Percentiles rank a stretch among this genome's conserved stretches.
phyloP scores from a whole-genome alignment of 257 asterid genomes.

The Scutellaria baicalensis region DNA sequence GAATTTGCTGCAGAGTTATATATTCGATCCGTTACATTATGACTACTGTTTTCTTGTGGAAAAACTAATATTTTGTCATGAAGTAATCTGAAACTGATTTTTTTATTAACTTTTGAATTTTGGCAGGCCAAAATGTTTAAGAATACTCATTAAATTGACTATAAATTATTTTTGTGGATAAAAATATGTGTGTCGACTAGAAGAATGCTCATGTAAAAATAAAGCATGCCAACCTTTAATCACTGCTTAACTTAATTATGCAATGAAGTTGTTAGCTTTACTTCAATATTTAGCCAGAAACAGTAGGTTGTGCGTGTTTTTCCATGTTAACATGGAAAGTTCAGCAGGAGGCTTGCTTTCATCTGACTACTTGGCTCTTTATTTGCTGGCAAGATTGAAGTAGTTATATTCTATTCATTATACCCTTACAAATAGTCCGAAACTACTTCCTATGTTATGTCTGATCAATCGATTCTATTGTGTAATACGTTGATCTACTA shows the following conservation, averaged over 20 bases:
- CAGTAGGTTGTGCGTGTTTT: neutral
- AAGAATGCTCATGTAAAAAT: neutral
- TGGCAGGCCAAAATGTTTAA: neutral
- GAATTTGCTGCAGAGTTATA: neutral
- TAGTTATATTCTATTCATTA: neutral
- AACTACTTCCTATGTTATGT: neutral
- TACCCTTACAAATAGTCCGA: neutral
- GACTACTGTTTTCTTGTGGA: neutral
- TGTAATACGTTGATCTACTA: neutral
- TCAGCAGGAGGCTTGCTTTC: neutral
- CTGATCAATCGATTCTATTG: neutral
- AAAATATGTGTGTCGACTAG: neutral
- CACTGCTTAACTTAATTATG: neutral
- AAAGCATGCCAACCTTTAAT: neutral
- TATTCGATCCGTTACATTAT: neutral
- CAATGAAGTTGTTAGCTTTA: neutral
- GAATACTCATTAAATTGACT: neutral
- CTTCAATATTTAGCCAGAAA: neutral
- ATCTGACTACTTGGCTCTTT: neutral
- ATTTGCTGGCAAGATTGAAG: neutral
- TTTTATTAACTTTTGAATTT: neutral
- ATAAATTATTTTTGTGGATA: neutral
- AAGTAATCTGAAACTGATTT: neutral
- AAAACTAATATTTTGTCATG: neutral
- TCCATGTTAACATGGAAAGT: neutral